Evolutionary conservation across 2,329 filamentous ascomycete genomes (phyloP), one percentile per base, ranked within the genome.

Genomic region (Grosmannia serpens): DNA sequence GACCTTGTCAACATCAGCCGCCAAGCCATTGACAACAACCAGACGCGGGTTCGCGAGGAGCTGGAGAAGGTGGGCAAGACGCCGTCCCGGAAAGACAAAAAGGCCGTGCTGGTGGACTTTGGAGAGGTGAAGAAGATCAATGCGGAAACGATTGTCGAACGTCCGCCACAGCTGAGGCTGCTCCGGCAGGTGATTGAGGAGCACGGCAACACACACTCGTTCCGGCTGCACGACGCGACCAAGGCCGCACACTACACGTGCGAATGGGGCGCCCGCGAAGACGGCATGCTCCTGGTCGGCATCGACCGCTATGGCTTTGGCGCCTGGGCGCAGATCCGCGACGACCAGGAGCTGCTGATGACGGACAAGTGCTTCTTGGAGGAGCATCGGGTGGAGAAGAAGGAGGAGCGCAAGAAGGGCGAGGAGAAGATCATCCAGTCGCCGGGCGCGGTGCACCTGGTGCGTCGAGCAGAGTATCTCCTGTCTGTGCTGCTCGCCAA

Each of bases 351-450:
- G 35, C 82, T 99, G 26, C 88, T 85, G 10, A 85, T 99, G 75
- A 75, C 77, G 1, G 91, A 96, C 66, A 97, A 96, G 68, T 89
- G 97, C 69, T 99, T 95, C 74, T 75, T 99, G 1, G 94, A 99
- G 69, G 95, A 99, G 71, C 91, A 97, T 70, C 88, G 92, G n/a
- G 92, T 97, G 22, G 94, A 95, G 70, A 94, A 95, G 74, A 97
- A 97, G 70, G 91, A 94, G 67, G 91, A 96, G 71, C 87, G 94
- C 41, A 88, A 79, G 67, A 89, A 90, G 67, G 83, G 76, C 20
- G 86, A 89, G 22, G 87, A 86, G 59, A 91, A 89, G 66, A 85
- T 86, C 62, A 88, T 89, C 41, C 95, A 95, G 67, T 95, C 92
- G 3, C 94, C 94, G 4, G 94, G 94, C n/a, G 92, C 94, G 26